Evolutionary conservation across 208 protist genomes (phyloP).

Genomic region (Trypanosoma vivax): DNA sequence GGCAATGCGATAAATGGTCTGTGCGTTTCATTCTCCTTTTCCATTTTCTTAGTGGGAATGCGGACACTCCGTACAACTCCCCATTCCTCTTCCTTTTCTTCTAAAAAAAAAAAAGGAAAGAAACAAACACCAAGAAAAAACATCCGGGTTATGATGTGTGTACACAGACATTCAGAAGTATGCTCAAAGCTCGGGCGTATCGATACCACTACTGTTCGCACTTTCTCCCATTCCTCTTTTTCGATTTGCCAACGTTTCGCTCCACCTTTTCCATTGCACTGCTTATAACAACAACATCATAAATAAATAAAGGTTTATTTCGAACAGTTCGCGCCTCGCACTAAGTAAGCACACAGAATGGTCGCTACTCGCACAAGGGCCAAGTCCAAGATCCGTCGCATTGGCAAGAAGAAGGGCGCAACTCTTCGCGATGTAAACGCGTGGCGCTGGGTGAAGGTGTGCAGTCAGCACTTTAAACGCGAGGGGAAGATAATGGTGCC

Average conservation of each 20-base stretch:
- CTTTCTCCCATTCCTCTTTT: no score
- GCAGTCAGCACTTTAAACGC: constrained; percentile 94
- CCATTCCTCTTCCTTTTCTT: no score
- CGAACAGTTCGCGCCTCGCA: constrained; percentile 4
- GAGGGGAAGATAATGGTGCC: constrained; percentile 92
- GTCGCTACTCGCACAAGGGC: constrained; percentile 13
- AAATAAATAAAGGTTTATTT: constrained; percentile 12
- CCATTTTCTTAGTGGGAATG: no score
- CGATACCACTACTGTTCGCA: no score
- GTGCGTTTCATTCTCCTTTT: no score
- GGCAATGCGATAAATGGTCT: no score
- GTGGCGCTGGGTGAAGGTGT: constrained; percentile 93
- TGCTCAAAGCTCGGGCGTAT: no score
- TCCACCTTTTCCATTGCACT: not conserved
- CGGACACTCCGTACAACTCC: no score
- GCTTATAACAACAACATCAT: not conserved
- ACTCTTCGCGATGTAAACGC: constrained; percentile 93
- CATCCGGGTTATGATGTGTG: no score
- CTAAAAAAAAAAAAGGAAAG: no score
- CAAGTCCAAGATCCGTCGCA: constrained; percentile 77
- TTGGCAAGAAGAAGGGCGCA: constrained; percentile 87
- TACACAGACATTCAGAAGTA: no score
- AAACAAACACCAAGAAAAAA: no score
- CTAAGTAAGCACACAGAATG: constrained; percentile 8
- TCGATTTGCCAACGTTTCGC: constrained; percentile 1